phyloP scores from a whole-genome alignment of 352 stramenopile species.

The Globisporangium takayamanum region DNA sequence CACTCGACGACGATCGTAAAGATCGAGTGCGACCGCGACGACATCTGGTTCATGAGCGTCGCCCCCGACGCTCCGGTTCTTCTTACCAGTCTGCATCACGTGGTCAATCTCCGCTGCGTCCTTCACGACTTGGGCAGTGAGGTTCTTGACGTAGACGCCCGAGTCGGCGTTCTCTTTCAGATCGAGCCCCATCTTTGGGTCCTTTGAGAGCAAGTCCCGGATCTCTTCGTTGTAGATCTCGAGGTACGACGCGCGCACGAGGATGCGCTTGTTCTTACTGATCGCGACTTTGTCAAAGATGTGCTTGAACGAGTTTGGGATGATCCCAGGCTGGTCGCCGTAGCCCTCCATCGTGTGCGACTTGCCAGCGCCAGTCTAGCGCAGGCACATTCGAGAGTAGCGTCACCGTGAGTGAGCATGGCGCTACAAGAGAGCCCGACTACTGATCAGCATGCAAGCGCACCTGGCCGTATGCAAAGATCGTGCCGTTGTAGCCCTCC shows the following conservation, averaged over 20 bases:
- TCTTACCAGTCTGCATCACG: slow-evolving; percentile 92
- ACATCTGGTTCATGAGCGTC: slow-evolving; percentile 97
- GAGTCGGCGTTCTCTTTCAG: slow-evolving; percentile 89
- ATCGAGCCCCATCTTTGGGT: slow-evolving; percentile 71
- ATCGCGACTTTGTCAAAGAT: slow-evolving; percentile 87
- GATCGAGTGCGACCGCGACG: slow-evolving; percentile 96
- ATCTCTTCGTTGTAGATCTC: slow-evolving; percentile 99
- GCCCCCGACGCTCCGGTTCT: slow-evolving; percentile 90
- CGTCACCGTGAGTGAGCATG: neutral
- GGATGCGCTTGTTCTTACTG: slow-evolving; percentile 91
- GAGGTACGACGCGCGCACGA: slow-evolving; percentile 94
- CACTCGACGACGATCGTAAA: slow-evolving; percentile 96
- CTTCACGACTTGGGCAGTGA: slow-evolving; percentile 86
- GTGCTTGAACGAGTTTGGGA: slow-evolving; percentile 89
- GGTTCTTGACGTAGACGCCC: slow-evolving; percentile 90
- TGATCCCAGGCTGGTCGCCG: slow-evolving; percentile 78
- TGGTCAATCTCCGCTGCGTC: slow-evolving; percentile 87
- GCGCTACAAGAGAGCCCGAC: neutral
- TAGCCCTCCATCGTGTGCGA: slow-evolving; percentile 87
- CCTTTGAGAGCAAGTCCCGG: slow-evolving; percentile 89
- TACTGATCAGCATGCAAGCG: slow-evolving; percentile 17
- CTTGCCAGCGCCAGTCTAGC: slow-evolving; percentile 82
- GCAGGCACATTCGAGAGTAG: neutral
- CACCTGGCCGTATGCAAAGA: slow-evolving; percentile 85
- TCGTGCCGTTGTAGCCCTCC: slow-evolving; percentile 83